These are phyloP conservation scores for Euphorbia celastroides DNA, from an alignment of 441 rosid genomes.

Conservation along the genomic window DNA sequence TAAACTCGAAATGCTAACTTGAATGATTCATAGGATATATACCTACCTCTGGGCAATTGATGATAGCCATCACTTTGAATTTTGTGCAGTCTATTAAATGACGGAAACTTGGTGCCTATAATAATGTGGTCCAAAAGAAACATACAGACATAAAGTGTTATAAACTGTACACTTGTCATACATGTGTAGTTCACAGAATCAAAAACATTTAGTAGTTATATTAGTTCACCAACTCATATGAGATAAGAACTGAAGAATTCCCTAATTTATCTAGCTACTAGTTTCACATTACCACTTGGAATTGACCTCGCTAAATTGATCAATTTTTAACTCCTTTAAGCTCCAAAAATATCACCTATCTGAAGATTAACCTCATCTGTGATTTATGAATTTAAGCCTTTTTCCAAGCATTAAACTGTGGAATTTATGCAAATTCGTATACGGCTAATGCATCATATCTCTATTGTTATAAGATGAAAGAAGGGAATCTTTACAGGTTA, in stretches of 20 bases:
- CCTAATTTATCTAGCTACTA: not conserved
- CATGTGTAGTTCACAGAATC: not conserved
- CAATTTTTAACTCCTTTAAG: not conserved
- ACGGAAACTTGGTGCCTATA: conserved; percentile 41
- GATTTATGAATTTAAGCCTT: not conserved
- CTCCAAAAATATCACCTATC: not conserved
- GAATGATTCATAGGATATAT: conserved; percentile 13
- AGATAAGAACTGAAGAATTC: not conserved
- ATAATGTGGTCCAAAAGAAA: conserved; percentile 13
- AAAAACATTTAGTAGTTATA: not conserved
- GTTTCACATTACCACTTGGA: not conserved
- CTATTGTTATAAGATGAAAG: not conserved
- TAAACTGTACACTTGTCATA: not conserved
- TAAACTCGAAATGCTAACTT: not conserved
- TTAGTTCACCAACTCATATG: not conserved
- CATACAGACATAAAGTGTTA: conserved; percentile 4
- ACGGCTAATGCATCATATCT: not conserved
- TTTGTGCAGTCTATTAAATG: conserved; percentile 36
- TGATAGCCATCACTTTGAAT: conserved; percentile 39
- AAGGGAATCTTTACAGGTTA: not conserved
- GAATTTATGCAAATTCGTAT: not conserved
- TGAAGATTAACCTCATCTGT: not conserved
- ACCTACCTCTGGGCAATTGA: conserved; percentile 50
- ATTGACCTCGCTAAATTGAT: not conserved
- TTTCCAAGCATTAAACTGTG: not conserved